Conservation (phyloP, 495 filamentous ascomycete genomes). For the Ascodesmis nigricans region DNA sequence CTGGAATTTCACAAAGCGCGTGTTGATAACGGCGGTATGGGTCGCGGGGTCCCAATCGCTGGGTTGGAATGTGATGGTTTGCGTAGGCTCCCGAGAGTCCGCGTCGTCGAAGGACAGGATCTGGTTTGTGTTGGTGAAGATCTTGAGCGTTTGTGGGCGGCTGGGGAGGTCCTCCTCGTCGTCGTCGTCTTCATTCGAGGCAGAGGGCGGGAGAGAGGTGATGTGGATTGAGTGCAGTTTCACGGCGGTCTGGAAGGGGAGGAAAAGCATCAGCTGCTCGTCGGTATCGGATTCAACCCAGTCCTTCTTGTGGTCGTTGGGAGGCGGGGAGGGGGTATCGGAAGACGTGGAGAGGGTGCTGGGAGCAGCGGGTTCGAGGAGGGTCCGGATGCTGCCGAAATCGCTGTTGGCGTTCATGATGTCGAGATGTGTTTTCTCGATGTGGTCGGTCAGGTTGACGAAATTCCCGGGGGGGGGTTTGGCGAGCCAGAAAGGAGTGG, state of each 20-base stretch:
- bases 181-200: constrained; percentile 26
- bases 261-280: constrained; percentile 84
- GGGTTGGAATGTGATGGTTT: constrained; percentile 46
- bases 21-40: constrained; percentile 56
- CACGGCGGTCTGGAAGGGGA: constrained; percentile 70
- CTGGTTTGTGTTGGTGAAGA: constrained; percentile 70
- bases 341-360: no score
- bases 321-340: no score
- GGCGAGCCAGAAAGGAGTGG: constrained; percentile 38
- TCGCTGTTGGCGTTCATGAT: constrained; percentile 64
- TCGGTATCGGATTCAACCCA: constrained; percentile 99
- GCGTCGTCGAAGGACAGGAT: constrained; percentile 91
- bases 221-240: constrained; percentile 84
- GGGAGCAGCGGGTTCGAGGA: constrained; percentile 47
- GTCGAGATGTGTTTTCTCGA: constrained; percentile 61
- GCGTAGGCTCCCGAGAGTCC: constrained; percentile 57
- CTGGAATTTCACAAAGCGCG: constrained; percentile 96
- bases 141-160: constrained; percentile 61
- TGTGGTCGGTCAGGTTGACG: constrained; percentile 56
- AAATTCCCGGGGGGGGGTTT: constrained; percentile 55
- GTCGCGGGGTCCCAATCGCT: constrained; percentile 70
- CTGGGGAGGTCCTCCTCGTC: constrained; percentile 56
- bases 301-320: constrained; percentile 39
- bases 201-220: constrained; percentile 48
- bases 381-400: constrained; percentile 40